phyloP scores from a whole-genome alignment of 1,284 basidiomycete species.

The Ustanciosporium gigantosporum region DNA sequence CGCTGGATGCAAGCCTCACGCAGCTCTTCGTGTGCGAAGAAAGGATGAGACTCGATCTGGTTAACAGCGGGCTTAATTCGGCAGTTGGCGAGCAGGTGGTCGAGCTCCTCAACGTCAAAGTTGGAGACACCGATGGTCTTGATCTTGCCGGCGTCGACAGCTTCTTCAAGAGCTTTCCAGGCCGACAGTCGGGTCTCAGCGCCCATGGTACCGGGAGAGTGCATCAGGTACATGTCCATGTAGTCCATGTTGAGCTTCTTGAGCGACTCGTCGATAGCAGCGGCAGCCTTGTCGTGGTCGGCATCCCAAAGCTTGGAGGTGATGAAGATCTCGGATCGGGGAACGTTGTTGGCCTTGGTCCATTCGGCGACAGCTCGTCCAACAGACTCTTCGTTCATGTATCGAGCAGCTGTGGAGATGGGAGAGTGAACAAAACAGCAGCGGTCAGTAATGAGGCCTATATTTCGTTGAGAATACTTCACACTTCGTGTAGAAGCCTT shows the following conservation, averaged over 20 bases:
- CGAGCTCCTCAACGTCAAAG: conserved; percentile 59
- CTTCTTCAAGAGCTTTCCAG: conserved; percentile 59
- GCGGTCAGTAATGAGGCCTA: not conserved
- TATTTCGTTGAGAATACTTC: too few species aligned
- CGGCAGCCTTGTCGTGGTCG: conserved; percentile 56
- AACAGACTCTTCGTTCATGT: conserved; percentile 60
- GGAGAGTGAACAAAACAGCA: not conserved
- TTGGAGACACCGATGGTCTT: conserved; percentile 60
- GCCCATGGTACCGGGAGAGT: conserved; percentile 58
- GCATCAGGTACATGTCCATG: conserved; percentile 59
- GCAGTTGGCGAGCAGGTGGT: conserved; percentile 52
- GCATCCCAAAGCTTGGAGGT: conserved; percentile 61
- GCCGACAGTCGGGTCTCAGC: conserved; percentile 51
- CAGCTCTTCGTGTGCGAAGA: conserved; percentile 59
- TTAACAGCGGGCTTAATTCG: conserved; percentile 60
- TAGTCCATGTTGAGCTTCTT: conserved; percentile 58
- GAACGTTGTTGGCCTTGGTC: conserved; percentile 47
- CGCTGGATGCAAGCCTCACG: conserved; percentile 53
- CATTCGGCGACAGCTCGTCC: conserved; percentile 58
- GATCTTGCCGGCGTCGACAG: conserved; percentile 59
- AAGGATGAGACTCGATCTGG: conserved; percentile 61
- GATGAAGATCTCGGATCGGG: conserved; percentile 60
- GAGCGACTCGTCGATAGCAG: conserved; percentile 58
- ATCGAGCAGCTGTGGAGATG: conserved; percentile 42
- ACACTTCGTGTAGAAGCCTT: too few species aligned